These are phyloP conservation scores for Pleurozium schreberi DNA, from an alignment of 225 moss, liverwort and hornwort species.

Conservation along the genomic window DNA sequence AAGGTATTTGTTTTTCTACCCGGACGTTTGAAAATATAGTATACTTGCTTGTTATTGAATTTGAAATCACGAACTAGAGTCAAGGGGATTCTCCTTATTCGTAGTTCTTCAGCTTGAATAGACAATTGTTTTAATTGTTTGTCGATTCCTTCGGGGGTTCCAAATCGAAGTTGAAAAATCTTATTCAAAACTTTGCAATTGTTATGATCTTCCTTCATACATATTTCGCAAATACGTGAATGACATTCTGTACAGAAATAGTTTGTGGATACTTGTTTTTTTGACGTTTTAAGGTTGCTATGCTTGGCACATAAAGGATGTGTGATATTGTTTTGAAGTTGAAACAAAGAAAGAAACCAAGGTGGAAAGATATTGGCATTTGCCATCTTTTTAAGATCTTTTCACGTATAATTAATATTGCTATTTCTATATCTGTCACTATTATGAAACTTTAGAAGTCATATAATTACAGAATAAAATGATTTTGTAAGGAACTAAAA, in stretches of 20 bases:
- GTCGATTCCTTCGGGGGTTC: background rate
- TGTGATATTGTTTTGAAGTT: background rate
- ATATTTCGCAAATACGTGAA: background rate
- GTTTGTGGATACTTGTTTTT: background rate
- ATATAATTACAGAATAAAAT: no score
- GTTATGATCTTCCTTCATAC: background rate
- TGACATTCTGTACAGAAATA: background rate
- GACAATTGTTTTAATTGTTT: background rate
- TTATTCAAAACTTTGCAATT: background rate
- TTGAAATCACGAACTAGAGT: background rate
- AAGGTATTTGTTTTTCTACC: background rate
- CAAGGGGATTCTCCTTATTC: background rate
- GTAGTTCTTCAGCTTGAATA: background rate
- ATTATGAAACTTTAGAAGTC: background rate
- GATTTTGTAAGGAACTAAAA: no score
- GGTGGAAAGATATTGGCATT: background rate
- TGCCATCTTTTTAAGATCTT: background rate
- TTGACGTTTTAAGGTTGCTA: background rate
- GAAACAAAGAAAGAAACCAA: background rate
- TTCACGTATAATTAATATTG: no score
- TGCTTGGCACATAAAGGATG: background rate
- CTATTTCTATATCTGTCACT: background rate
- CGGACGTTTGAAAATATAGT: background rate
- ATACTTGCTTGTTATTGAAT: background rate
- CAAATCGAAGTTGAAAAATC: background rate